Percentiles rank a stretch among this genome's conserved stretches.
Conservation (phyloP, 345 rosid genomes). For the Populus deltoides region DNA sequence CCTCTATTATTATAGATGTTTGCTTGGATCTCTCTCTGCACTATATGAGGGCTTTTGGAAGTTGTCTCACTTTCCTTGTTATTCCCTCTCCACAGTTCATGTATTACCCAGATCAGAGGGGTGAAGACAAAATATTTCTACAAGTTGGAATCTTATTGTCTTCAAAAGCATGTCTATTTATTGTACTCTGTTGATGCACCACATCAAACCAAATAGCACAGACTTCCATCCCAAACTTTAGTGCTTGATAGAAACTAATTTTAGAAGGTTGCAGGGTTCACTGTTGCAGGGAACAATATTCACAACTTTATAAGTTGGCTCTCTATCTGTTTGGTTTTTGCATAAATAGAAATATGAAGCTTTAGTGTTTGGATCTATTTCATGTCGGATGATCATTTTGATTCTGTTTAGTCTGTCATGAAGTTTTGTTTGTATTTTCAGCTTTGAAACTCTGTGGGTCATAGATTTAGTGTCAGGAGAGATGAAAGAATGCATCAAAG, state of each 20-base stretch:
- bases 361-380: not conserved
- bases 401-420: slow-evolving; percentile 15
- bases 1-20: too few species aligned
- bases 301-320: too few species aligned
- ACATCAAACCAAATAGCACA: not conserved
- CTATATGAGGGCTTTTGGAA: too few species aligned
- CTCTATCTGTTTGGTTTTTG: too few species aligned
- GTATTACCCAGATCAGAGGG: not conserved
- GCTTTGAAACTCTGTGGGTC: slow-evolving; percentile 77
- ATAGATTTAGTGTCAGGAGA: slow-evolving; percentile 65
- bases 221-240: not conserved
- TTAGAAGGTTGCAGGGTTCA: too few species aligned
- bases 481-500: slow-evolving; percentile 61
- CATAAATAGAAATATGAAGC: too few species aligned
- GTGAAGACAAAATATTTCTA: too few species aligned
- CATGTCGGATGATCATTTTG: not conserved
- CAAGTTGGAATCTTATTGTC: too few species aligned
- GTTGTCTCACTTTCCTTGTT: too few species aligned
- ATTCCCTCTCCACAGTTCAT: too few species aligned
- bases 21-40: too few species aligned
- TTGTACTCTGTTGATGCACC: not conserved
- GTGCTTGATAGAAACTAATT: not conserved
- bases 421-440: slow-evolving; percentile 33
- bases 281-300: too few species aligned
- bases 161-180: not conserved